A percentile compares a stretch with the other conserved stretches of the same genome.
Conservation (phyloP, 2,329 filamentous ascomycete genomes). For the Fusarium papillatum region DNA sequence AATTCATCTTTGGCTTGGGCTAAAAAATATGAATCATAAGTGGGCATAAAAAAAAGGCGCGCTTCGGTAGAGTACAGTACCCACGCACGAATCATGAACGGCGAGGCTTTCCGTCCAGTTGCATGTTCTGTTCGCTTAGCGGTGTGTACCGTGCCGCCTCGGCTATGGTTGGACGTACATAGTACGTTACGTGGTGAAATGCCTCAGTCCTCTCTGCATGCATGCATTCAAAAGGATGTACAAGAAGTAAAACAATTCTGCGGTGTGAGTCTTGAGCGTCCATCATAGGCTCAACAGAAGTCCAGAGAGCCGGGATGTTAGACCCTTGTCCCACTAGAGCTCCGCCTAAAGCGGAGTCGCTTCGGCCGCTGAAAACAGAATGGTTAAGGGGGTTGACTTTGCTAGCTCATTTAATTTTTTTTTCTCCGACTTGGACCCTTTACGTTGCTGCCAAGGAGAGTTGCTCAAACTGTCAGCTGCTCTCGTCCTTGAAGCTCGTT, state of each 20-base stretch:
- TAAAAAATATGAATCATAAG: not conserved
- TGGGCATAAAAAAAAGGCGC: not conserved
- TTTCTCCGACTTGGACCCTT: not conserved
- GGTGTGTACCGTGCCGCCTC: not conserved
- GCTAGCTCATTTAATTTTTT: slow-evolving; percentile 1
- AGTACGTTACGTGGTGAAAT: not conserved
- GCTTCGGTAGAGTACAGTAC: not conserved
- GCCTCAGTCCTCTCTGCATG: not conserved
- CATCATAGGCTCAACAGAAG: not conserved
- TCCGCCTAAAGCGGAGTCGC: not conserved
- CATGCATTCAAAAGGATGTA: not conserved
- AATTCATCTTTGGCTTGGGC: not conserved
- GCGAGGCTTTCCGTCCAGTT: not conserved
- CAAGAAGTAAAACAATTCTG: not conserved
- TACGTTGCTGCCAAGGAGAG: not conserved
- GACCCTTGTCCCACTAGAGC: not conserved
- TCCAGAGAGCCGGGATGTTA: not conserved
- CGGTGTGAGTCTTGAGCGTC: not conserved
- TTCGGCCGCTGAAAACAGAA: not conserved
- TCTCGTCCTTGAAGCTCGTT: slow-evolving; percentile 2
- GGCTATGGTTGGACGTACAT: not conserved
- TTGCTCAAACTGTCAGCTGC: not conserved
- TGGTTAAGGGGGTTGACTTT: slow-evolving; percentile 4
- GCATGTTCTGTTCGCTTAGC: not conserved
- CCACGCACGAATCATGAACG: not conserved